Base-by-base conservation (phyloP, 768 basidiomycete species). In the Termitomyces sp. region DNA sequence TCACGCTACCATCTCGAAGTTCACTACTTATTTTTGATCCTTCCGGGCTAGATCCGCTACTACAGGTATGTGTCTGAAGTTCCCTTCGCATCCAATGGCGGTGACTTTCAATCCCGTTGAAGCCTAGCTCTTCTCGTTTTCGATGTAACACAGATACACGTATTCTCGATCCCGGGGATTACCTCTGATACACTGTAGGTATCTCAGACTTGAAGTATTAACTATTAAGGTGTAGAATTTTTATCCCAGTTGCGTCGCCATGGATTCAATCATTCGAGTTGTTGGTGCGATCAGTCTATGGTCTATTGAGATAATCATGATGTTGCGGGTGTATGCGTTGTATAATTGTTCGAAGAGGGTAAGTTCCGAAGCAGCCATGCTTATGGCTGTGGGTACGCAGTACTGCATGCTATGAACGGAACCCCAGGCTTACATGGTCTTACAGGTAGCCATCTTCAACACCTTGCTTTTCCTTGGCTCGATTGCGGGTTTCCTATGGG, bases 241-340 rank as follows among this genome's bases (percentile, higher is more conserved):
- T 28, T 21, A 17, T 19, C 15, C 21, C 38, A 78, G 78, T 37
- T 79, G 77, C 54, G 65, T 77, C 15, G 72, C 69, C 2, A 74
- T 74, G 65, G 77, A 77, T 58, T 69, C 76, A 5, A 69, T 73
- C 17, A 76, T 69, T 30, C 71, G 76, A 4, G 61, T 77, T 10
- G 69, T 70, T 5, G 77, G 78, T 9, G 77, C 74, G 2, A 65
- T 78, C 28, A 72, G 71, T 34, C 63, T 80, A 8, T 79, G 78
- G 77, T 70, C 74, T 28, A 68, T 80, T 15, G 76, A 80, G 60
- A 74, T 79, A 15, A 65, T 78, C 54, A 76, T 80, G 74, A 76
- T 77, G 60, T 57, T 79, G 19, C 68, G 77, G 9, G 66, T 79
- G 24, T 77, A 77, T 56, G 75, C 74, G 0, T 55, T 80, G 11